phyloP scores from a whole-genome alignment of 2,329 filamentous ascomycete genomes.

The Pseudogymnoascus sp. region DNA sequence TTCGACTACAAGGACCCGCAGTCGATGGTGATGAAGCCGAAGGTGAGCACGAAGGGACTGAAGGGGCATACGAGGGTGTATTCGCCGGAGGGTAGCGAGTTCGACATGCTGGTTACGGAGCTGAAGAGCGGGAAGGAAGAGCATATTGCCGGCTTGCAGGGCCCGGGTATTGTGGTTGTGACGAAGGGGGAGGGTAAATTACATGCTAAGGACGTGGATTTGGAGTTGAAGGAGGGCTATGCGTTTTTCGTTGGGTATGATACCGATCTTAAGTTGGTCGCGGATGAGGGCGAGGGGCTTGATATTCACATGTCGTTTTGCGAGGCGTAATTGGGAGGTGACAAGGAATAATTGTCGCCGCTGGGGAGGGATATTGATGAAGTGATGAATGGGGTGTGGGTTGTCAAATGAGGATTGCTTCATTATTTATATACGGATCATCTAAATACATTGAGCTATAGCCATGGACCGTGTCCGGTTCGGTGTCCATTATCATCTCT shows the following conservation, averaged over 20 bases:
- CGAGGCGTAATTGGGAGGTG: conserved; percentile 9
- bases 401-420: not conserved
- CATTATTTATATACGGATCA: not conserved
- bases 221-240: conserved; percentile 50
- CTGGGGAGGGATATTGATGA: not conserved
- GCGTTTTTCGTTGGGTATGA: conserved; percentile 52
- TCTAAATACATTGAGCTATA: not conserved
- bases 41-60: conserved; percentile 41
- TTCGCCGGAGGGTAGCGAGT: conserved; percentile 61
- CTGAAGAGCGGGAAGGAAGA: conserved; percentile 52
- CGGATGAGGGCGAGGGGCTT: conserved; percentile 13
- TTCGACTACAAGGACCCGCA: conserved; percentile 52
- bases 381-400: not conserved
- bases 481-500: not conserved
- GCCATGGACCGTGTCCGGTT: not conserved
- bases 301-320: conserved; percentile 19
- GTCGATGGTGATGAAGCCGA: conserved; percentile 45
- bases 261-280: conserved; percentile 17
- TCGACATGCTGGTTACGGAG: conserved; percentile 55
- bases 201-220: conserved; percentile 42
- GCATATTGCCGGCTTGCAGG: conserved; percentile 42
- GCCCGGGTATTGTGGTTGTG: conserved; percentile 55
- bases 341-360: not conserved
- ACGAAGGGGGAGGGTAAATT: conserved; percentile 50
- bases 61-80: conserved; percentile 56